Evolutionary conservation across 2,329 filamentous ascomycete species (phyloP).

Genomic region (Penicillium sp.): DNA sequence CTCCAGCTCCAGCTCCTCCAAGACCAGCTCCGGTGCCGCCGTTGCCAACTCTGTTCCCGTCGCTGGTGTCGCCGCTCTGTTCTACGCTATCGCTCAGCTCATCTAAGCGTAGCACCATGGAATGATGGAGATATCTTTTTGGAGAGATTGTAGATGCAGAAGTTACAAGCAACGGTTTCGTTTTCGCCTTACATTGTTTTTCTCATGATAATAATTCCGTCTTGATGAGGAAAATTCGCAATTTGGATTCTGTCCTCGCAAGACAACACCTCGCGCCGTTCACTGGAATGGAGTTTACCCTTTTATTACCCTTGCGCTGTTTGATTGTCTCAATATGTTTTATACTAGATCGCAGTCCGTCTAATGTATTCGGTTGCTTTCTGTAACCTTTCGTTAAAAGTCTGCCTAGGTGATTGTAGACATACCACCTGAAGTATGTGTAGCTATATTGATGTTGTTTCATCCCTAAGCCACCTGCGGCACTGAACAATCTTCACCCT

Average conservation of each 20-base stretch:
- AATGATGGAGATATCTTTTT: slow-evolving; percentile 32
- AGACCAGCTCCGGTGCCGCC: slow-evolving; percentile 40
- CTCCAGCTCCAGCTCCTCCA: slow-evolving; percentile 26
- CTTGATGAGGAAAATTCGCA: slow-evolving; percentile 33
- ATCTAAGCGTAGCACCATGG: slow-evolving; percentile 42
- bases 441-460: not conserved
- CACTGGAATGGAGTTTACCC: slow-evolving; percentile 24
- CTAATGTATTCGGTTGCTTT: slow-evolving; percentile 26
- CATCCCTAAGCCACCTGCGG: too few species aligned
- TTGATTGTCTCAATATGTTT: slow-evolving; percentile 19
- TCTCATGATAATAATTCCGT: slow-evolving; percentile 46
- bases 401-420: not conserved
- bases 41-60: slow-evolving; percentile 36
- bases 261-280: slow-evolving; percentile 14
- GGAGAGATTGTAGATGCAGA: slow-evolving; percentile 37
- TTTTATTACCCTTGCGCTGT: slow-evolving; percentile 14
- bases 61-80: slow-evolving; percentile 45
- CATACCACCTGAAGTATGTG: not conserved
- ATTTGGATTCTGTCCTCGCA: slow-evolving; percentile 24
- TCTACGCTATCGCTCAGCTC: slow-evolving; percentile 49
- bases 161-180: slow-evolving; percentile 36
- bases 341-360: slow-evolving; percentile 11
- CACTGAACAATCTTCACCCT: not conserved
- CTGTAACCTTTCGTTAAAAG: not conserved
- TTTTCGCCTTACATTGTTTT: slow-evolving; percentile 33